phyloP scores from a whole-genome alignment of 192 early-diverging fungal species.

The Lunasporangiospora selenospora region DNA sequence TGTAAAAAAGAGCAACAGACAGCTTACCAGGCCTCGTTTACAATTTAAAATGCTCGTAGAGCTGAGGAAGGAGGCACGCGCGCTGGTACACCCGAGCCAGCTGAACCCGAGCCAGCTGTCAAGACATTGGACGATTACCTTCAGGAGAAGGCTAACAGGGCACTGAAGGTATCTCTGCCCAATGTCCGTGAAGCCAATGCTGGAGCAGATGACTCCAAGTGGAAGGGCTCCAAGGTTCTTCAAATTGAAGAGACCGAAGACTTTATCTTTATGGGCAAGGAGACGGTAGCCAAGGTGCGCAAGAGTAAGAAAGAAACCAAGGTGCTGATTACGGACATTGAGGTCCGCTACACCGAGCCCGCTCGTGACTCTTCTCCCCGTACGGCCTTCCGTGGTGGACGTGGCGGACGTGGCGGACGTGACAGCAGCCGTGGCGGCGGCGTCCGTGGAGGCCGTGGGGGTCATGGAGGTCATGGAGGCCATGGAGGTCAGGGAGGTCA shows the following conservation, averaged over 20 bases:
- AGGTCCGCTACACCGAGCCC: constrained; percentile 79
- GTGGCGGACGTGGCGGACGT: constrained; percentile 51
- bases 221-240: constrained; percentile 80
- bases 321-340: constrained; percentile 78
- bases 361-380: constrained; percentile 76
- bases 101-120: constrained; percentile 79
- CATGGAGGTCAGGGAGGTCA: constrained; percentile 49
- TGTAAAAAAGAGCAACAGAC: too few species aligned
- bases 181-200: constrained; percentile 87
- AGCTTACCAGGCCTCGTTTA: too few species aligned
- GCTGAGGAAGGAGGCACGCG: constrained; percentile 19
- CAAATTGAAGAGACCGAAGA: constrained; percentile 77
- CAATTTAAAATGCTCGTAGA: background rate
- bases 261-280: constrained; percentile 75
- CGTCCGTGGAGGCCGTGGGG: too few species aligned
- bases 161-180: constrained; percentile 61
- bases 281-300: constrained; percentile 39
- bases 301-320: constrained; percentile 67
- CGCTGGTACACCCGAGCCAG: constrained; percentile 51
- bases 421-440: constrained; percentile 43
- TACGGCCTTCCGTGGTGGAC: constrained; percentile 62
- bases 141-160: constrained; percentile 73
- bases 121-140: constrained; percentile 92
- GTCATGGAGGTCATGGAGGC: constrained; percentile 21
- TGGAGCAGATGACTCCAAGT: constrained; percentile 81